Evolutionary conservation across 139 green algal species (phyloP).

Genomic region (Chlamydomonas sphaeroides): DNA sequence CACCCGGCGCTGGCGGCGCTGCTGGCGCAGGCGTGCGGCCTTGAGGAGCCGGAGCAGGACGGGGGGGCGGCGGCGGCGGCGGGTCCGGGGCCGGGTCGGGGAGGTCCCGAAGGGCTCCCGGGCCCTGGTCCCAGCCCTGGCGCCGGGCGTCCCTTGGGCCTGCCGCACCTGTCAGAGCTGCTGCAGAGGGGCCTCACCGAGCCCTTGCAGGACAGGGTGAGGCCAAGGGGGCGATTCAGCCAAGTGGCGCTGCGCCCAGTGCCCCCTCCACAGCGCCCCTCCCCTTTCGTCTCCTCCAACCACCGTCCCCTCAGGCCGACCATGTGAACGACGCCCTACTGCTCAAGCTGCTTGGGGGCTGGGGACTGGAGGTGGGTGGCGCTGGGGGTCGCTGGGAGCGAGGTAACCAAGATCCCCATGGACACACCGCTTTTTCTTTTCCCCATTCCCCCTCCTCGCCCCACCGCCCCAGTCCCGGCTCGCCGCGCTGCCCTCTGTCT

Average conservation of each 20-base stretch:
- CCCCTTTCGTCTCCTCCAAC: no score
- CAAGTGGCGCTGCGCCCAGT: no score
- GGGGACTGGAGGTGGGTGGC: conserved; percentile 24
- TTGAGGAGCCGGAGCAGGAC: not conserved
- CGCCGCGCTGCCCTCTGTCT: conserved; percentile 20
- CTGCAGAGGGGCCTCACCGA: conserved; percentile 11
- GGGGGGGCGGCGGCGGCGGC: no score
- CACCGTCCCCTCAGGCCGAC: conserved; percentile 19
- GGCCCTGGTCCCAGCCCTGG: no score
- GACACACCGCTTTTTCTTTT: no score
- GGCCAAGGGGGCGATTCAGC: not conserved
- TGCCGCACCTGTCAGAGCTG: conserved; percentile 37
- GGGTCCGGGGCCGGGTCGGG: no score
- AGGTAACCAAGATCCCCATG: no score
- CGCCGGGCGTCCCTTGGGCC: conserved; percentile 1
- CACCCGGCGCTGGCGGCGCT: not conserved
- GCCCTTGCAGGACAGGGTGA: conserved; percentile 31
- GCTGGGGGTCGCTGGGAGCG: no score
- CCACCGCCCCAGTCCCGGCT: conserved; percentile 8
- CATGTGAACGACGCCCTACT: conserved; percentile 42
- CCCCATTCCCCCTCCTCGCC: no score
- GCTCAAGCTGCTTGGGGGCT: conserved; percentile 35
- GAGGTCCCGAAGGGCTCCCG: no score
- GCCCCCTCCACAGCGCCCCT: no score
- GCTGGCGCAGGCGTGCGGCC: not conserved